Percentiles rank a stretch among this genome's conserved stretches.
These are phyloP conservation scores for Hyphopichia pseudoburtonii DNA, from an alignment of 1,139 yeast species.

Conservation along the genomic window DNA sequence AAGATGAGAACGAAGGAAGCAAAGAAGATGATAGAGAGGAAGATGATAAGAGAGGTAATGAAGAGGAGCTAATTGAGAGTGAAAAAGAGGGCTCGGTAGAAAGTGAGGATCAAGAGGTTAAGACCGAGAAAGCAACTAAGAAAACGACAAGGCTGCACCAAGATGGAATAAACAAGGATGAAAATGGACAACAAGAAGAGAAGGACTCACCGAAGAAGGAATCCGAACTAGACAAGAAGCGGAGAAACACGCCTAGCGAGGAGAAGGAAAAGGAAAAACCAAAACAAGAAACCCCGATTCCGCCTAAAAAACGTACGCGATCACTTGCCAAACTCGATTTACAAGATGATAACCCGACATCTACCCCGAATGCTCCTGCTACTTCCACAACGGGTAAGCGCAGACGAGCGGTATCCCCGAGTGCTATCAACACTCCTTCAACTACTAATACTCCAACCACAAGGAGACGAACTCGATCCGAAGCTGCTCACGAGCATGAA, in stretches of 20 bases:
- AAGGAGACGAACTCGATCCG: slow-evolving; percentile 28
- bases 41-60: neutral
- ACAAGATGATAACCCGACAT: slow-evolving; percentile 14
- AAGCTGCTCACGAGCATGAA: slow-evolving; percentile 19
- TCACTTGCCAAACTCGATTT: slow-evolving; percentile 23
- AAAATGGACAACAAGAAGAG: neutral
- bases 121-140: neutral
- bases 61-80: neutral
- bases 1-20: neutral
- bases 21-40: neutral
- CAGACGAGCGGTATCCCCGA: slow-evolving; percentile 11
- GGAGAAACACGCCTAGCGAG: too few species aligned
- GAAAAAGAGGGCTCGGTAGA: slow-evolving; percentile 1
- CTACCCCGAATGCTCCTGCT: slow-evolving; percentile 9
- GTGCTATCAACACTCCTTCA: neutral
- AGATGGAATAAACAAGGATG: neutral
- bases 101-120: neutral
- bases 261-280: slow-evolving; percentile 3
- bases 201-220: neutral
- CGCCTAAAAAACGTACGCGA: slow-evolving; percentile 29
- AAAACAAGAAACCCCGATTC: slow-evolving; percentile 4
- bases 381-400: slow-evolving; percentile 10
- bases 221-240: slow-evolving; percentile 1
- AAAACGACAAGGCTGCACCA: neutral
- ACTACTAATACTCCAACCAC: slow-evolving; percentile 8